Conservation (phyloP, 768 basidiomycete species). For the Rubroboletus pulcherrimus region DNA sequence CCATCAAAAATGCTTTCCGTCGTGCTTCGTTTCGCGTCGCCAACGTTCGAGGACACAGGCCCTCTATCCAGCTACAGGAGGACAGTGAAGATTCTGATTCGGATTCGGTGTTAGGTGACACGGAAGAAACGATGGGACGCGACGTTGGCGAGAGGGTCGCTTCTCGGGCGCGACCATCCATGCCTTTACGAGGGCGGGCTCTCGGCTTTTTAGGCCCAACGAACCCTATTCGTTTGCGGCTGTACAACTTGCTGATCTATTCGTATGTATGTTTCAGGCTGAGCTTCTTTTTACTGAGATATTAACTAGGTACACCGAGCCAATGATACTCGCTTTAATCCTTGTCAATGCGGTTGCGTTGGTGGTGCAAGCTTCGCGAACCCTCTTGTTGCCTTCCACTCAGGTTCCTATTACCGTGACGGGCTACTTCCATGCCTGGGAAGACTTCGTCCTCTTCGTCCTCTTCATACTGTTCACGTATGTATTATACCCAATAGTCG, state of each 20-base stretch:
- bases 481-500: conserved; percentile 26
- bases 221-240: conserved; percentile 56
- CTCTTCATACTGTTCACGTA: conserved; percentile 87
- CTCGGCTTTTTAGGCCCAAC: conserved; percentile 72
- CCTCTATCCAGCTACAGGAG: conserved; percentile 54
- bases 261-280: conserved; percentile 47
- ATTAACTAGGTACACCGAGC: conserved; percentile 74
- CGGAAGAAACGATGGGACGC: conserved; percentile 36
- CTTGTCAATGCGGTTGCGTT: conserved; percentile 79
- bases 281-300: not conserved
- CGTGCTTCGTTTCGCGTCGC: conserved; percentile 79
- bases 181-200: conserved; percentile 72
- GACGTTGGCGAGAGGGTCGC: conserved; percentile 21
- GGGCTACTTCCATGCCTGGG: conserved; percentile 89
- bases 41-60: conserved; percentile 63
- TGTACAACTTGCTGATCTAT: conserved; percentile 68
- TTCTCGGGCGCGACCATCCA: conserved; percentile 41
- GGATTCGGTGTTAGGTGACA: conserved; percentile 32
- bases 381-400: conserved; percentile 51
- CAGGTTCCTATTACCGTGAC: conserved; percentile 40
- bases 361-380: conserved; percentile 70
- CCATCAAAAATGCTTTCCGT: conserved; percentile 54
- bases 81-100: conserved; percentile 35
- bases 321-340: conserved; percentile 76
- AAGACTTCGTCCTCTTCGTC: conserved; percentile 80